phyloP scores from a whole-genome alignment of 441 rosid species.

The Populus tomentosa region DNA sequence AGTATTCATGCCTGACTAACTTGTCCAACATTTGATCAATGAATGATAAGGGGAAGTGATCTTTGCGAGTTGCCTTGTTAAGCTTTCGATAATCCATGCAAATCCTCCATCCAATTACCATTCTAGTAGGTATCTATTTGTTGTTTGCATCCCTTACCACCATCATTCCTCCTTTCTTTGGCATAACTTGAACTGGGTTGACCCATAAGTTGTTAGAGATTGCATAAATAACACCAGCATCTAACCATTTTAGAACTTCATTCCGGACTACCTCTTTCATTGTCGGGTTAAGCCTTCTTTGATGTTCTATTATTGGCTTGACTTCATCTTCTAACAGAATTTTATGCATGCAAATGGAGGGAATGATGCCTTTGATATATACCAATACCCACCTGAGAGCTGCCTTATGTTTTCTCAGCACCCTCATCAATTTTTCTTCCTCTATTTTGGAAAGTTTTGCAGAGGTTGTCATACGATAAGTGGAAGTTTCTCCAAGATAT shows the following conservation, averaged over 20 bases:
- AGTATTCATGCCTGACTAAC: too few species aligned
- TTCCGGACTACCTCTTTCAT: too few species aligned
- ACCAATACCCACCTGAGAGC: too few species aligned
- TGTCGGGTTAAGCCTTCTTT: too few species aligned
- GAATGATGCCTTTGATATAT: too few species aligned
- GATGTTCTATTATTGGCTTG: too few species aligned
- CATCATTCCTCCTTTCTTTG: not conserved
- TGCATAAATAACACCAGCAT: not conserved
- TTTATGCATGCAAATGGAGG: too few species aligned
- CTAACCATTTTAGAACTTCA: not conserved
- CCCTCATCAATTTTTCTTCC: too few species aligned
- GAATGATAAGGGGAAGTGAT: too few species aligned
- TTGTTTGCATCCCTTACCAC: not conserved
- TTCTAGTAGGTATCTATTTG: not conserved
- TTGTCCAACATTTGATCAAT: too few species aligned
- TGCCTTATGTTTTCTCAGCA: not conserved
- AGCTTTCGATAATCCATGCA: not conserved
- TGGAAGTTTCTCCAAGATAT: not conserved
- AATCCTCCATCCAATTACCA: not conserved
- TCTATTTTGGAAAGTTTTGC: too few species aligned
- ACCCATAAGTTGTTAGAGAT: not conserved
- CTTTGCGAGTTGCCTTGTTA: not conserved
- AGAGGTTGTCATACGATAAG: not conserved
- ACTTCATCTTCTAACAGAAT: too few species aligned
- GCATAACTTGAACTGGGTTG: not conserved